Evolutionary conservation across 1,284 basidiomycete genomes (phyloP).

Genomic region (Sporisorium graminicola): DNA sequence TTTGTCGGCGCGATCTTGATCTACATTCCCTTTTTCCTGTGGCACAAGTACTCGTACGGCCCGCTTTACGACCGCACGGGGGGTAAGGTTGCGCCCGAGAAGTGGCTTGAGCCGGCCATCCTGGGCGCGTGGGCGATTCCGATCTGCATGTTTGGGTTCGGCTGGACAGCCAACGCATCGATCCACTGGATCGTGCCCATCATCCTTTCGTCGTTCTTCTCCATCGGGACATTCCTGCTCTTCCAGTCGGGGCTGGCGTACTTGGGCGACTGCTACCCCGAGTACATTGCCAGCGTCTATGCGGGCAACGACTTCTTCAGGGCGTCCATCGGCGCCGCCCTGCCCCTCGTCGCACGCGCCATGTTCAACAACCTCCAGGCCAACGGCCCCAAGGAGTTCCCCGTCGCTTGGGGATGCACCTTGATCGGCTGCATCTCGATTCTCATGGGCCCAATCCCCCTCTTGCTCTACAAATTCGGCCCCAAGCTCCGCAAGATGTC

Average conservation of each 20-base stretch:
- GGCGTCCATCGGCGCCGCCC: constrained; percentile 50
- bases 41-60: constrained; percentile 38
- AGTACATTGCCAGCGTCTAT: constrained; percentile 55
- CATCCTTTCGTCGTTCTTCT: constrained; percentile 43
- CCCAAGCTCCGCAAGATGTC: constrained; percentile 51
- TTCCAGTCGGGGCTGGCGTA: constrained; percentile 56
- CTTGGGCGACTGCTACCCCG: constrained; percentile 49
- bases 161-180: constrained; percentile 55
- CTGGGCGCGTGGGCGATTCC: constrained; percentile 72
- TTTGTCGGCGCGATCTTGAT: constrained; percentile 50
- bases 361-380: constrained; percentile 59
- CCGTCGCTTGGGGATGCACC: constrained; percentile 55
- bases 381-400: constrained; percentile 54
- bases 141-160: constrained; percentile 60
- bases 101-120: constrained; percentile 54
- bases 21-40: constrained; percentile 34
- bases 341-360: constrained; percentile 50
- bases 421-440: constrained; percentile 56
- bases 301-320: constrained; percentile 59
- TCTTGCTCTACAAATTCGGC: constrained; percentile 56
- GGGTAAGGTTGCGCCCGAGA: constrained; percentile 52
- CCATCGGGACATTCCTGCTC: constrained; percentile 50
- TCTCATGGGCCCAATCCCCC: constrained; percentile 52
- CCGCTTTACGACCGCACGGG: constrained; percentile 34
- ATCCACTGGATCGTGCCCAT: constrained; percentile 64